These are phyloP conservation scores for Fusarium acutatum DNA, from an alignment of 2,329 filamentous ascomycete genomes.

Conservation along the genomic window DNA sequence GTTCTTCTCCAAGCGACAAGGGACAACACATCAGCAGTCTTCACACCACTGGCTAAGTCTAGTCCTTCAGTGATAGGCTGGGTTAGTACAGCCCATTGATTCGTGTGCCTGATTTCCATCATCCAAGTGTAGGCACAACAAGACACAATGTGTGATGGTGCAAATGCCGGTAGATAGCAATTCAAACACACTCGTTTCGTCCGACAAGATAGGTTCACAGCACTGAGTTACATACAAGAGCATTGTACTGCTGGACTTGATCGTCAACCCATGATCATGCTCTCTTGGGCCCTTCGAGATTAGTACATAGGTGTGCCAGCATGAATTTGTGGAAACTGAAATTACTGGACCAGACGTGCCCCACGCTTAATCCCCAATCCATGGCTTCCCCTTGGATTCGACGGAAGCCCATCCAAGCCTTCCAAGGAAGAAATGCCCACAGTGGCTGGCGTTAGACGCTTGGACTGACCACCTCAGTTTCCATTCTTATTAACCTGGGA, in stretches of 20 bases:
- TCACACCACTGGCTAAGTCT: not conserved
- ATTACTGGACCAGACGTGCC: constrained; percentile 39
- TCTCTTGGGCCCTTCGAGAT: constrained; percentile 13
- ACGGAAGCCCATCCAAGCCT: constrained; percentile 17
- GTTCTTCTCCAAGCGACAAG: not conserved
- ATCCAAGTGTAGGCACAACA: not conserved
- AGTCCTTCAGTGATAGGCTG: not conserved
- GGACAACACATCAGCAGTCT: not conserved
- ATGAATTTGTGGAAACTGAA: constrained; percentile 22
- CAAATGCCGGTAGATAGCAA: not conserved
- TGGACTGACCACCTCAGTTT: constrained; percentile 1
- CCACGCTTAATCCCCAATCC: constrained; percentile 38
- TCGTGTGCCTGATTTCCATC: not conserved
- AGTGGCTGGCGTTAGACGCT: constrained; percentile 7
- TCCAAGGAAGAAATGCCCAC: constrained; percentile 23
- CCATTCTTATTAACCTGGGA: not conserved
- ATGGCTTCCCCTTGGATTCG: constrained; percentile 23
- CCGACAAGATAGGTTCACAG: not conserved
- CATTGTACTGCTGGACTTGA: not conserved
- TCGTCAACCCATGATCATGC: constrained; percentile 8
- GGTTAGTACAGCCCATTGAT: not conserved
- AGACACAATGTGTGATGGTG: not conserved
- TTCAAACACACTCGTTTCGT: not conserved
- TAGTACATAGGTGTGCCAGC: not conserved
- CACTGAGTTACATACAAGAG: not conserved